Evolutionary conservation across 208 protist genomes (phyloP).

Genomic region (Tritrichomonas foetus): DNA sequence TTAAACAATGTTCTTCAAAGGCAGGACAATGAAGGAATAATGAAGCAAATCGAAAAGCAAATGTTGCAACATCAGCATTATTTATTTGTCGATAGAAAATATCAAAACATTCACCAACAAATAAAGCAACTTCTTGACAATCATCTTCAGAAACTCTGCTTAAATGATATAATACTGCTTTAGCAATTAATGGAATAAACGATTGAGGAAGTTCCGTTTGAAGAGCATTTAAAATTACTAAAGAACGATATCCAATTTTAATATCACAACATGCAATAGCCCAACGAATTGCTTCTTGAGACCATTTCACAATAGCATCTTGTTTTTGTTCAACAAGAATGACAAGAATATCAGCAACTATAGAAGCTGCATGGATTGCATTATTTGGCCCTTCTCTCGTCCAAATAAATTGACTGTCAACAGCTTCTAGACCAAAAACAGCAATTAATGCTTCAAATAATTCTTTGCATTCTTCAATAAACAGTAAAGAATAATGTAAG

Average conservation of each 20-base stretch:
- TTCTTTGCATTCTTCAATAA: background rate
- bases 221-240: background rate
- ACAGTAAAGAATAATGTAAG: background rate
- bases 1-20: background rate
- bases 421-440: background rate
- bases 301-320: background rate
- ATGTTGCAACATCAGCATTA: background rate
- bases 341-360: background rate
- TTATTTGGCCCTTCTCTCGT: too few relatives aligned
- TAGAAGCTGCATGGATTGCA: background rate
- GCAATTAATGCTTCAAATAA: background rate
- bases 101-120: background rate
- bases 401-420: background rate
- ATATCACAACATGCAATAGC: background rate
- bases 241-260: background rate
- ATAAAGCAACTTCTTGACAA: background rate
- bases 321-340: background rate
- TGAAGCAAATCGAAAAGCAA: background rate
- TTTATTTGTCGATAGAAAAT: background rate
- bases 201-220: background rate
- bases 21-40: background rate
- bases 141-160: background rate
- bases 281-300: background rate
- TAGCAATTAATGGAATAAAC: background rate
- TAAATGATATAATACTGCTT: background rate